Conservation (phyloP, 176 grass and related monocot species). For the Sorghum bicolor region DNA sequence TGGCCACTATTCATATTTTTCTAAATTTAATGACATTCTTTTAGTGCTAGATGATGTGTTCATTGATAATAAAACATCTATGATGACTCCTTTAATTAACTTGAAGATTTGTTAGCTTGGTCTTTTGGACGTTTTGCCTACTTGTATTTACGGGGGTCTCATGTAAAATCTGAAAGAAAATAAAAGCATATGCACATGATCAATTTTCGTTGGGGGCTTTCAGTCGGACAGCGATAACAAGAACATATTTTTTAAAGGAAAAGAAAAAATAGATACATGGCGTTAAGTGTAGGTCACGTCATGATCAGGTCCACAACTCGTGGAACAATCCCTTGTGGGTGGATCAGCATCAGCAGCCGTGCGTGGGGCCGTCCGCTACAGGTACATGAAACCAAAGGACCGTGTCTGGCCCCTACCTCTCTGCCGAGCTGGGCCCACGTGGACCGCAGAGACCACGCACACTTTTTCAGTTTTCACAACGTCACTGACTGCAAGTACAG, state of each 20-base stretch:
- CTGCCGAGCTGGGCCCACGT: background rate
- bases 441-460: background rate
- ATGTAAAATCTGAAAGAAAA: too few species aligned
- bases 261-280: background rate
- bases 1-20: too few species aligned
- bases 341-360: conserved; percentile 24
- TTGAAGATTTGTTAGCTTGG: too few species aligned
- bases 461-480: conserved; percentile 1
- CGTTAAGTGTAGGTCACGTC: background rate
- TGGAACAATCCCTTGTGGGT: conserved; percentile 47
- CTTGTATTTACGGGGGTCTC: too few species aligned
- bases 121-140: too few species aligned
- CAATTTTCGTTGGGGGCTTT: background rate
- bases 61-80: too few species aligned
- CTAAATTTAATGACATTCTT: too few species aligned
- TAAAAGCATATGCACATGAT: background rate
- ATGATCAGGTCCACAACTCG: conserved; percentile 15
- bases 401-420: conserved; percentile 28
- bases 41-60: too few species aligned
- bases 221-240: background rate
- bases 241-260: background rate
- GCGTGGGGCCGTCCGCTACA: background rate
- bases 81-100: too few species aligned
- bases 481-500: background rate
- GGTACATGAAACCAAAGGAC: conserved; percentile 29